Conservation (phyloP, 495 filamentous ascomycete species). For the Chlorociboria aeruginascens region DNA sequence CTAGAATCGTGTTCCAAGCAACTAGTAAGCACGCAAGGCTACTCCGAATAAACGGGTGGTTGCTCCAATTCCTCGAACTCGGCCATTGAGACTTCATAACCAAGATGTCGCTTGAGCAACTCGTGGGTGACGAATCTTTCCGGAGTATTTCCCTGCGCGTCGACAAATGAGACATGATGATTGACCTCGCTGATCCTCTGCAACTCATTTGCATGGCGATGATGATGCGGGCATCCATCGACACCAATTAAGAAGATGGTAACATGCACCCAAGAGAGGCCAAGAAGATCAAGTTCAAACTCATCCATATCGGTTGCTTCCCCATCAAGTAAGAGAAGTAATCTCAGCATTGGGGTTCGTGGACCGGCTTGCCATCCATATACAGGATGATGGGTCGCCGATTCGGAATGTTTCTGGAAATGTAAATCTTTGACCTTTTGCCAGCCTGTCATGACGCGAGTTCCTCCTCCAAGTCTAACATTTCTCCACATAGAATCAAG, state of each 20-base stretch:
- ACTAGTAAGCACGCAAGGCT: background rate
- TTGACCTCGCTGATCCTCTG: conserved; percentile 35
- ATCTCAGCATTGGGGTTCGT: conserved; percentile 30
- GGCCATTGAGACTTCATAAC: conserved; percentile 29
- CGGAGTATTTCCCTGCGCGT: conserved; percentile 35
- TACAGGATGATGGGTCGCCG: conserved; percentile 31
- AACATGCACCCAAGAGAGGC: conserved; percentile 34
- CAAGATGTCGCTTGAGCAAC: conserved; percentile 34
- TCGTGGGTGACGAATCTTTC: conserved; percentile 36
- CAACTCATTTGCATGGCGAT: conserved; percentile 35
- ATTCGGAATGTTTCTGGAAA: conserved; percentile 34
- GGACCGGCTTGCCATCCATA: conserved; percentile 39
- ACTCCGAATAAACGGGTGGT: conserved; percentile 13
- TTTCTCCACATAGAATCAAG: conserved; percentile 26
- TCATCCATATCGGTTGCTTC: conserved; percentile 39
- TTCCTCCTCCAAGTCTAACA: conserved; percentile 27
- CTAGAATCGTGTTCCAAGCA: background rate
- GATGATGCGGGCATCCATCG: conserved; percentile 36
- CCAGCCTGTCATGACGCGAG: conserved; percentile 36
- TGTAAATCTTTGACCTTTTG: conserved; percentile 36
- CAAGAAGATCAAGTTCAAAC: conserved; percentile 35
- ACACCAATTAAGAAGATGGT: conserved; percentile 39
- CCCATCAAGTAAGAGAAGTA: conserved; percentile 32
- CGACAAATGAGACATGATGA: conserved; percentile 35
- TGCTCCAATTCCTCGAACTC: conserved; percentile 28